phyloP scores from a whole-genome alignment of 208 protist genomes.

The Crithidia mellificae region DNA sequence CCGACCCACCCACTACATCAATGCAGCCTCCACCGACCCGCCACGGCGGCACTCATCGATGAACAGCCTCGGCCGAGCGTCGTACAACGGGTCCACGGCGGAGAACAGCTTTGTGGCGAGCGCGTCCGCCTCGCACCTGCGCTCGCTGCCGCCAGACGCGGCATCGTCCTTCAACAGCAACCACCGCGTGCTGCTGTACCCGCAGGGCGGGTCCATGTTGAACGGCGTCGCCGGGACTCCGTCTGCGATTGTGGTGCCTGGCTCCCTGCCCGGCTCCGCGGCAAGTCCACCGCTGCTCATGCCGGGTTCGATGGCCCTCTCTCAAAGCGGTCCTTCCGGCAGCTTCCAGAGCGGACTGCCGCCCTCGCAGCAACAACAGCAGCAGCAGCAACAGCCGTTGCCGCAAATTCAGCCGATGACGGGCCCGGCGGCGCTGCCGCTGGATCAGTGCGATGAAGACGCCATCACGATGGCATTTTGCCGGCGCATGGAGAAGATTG shows the following conservation, averaged over 20 bases:
- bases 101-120: conserved; percentile 9
- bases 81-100: conserved; percentile 11
- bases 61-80: conserved; percentile 13
- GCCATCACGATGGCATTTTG: conserved; percentile 51
- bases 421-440: conserved; percentile 12
- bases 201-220: conserved; percentile 10
- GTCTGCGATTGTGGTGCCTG: conserved; percentile 2
- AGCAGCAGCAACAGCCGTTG: neutral
- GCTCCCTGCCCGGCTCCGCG: neutral
- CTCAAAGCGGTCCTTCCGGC: neutral
- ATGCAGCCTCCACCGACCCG: conserved; percentile 20
- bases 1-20: conserved; percentile 35
- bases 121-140: conserved; percentile 1
- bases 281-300: conserved; percentile 15
- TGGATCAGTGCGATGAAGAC: conserved; percentile 43
- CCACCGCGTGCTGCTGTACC: conserved; percentile 3
- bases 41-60: conserved; percentile 5
- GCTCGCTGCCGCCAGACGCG: conserved; percentile 1
- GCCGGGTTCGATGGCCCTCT: conserved; percentile 8
- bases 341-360: neutral
- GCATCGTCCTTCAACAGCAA: conserved; percentile 2
- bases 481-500: conserved; percentile 45
- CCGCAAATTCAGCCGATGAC: neutral
- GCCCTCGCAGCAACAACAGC: conserved; percentile 1
- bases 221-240: neutral